Evolutionary conservation across 2,329 filamentous ascomycete genomes (phyloP).

Genomic region (Bertia moriformis): DNA sequence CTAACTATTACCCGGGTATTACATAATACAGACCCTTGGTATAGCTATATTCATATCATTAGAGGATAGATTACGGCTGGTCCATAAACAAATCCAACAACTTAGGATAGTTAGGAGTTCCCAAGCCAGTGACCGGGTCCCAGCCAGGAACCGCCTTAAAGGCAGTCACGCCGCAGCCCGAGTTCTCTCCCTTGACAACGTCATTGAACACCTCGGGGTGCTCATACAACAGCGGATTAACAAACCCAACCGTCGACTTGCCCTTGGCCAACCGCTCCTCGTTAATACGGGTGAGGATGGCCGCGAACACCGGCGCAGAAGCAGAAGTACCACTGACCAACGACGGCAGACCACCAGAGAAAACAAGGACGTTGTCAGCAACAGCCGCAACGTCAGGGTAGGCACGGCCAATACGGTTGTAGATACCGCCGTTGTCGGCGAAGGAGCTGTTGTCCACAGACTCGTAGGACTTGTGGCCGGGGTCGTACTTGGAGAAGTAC

Average conservation of each 20-base stretch:
- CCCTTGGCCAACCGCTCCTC: slow-evolving; percentile 21
- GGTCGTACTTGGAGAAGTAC: slow-evolving; percentile 18
- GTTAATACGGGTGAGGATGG: slow-evolving; percentile 25
- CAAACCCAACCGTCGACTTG: slow-evolving; percentile 23
- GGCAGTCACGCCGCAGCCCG: neutral
- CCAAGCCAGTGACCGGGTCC: neutral
- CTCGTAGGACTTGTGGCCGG: slow-evolving; percentile 14
- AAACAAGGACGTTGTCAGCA: slow-evolving; percentile 12
- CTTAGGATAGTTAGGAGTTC: neutral
- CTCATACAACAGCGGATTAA: slow-evolving; percentile 24
- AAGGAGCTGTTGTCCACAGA: slow-evolving; percentile 11
- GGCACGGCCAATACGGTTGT: slow-evolving; percentile 22
- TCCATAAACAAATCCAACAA: neutral
- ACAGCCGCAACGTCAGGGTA: slow-evolving; percentile 25
- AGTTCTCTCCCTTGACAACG: neutral
- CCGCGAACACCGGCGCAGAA: slow-evolving; percentile 23
- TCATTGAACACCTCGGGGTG: slow-evolving; percentile 11
- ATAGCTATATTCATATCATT: too few species aligned
- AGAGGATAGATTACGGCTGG: neutral
- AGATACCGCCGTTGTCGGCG: slow-evolving; percentile 19
- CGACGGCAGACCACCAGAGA: slow-evolving; percentile 9
- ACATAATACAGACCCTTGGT: too few species aligned
- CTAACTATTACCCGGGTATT: too few species aligned
- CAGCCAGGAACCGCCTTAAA: neutral
- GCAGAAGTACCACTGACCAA: slow-evolving; percentile 26